Conservation (phyloP, 2,329 filamentous ascomycete genomes). For the Diaporthe ilicicola region DNA sequence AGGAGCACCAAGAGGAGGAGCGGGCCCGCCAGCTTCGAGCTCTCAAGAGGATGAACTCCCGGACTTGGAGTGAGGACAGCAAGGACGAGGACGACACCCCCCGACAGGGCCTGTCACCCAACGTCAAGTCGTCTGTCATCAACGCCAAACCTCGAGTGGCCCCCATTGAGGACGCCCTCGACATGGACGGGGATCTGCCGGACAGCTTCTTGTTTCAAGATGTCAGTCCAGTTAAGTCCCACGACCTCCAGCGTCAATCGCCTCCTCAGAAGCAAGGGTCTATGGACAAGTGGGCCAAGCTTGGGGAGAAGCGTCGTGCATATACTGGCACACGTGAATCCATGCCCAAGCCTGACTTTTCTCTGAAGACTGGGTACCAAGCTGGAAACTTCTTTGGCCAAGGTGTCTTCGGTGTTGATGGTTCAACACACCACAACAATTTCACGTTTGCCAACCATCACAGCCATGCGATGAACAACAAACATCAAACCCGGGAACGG, state of each 20-base stretch:
- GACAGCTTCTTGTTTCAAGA: constrained; percentile 81
- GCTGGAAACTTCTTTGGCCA: constrained; percentile 50
- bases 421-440: constrained; percentile 38
- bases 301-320: constrained; percentile 84
- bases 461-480: constrained; percentile 45
- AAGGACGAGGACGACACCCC: constrained; percentile 58
- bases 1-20: constrained; percentile 75
- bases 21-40: constrained; percentile 65
- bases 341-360: constrained; percentile 52
- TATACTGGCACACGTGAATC: constrained; percentile 60
- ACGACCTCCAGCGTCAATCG: constrained; percentile 58
- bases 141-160: constrained; percentile 50
- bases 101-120: constrained; percentile 51
- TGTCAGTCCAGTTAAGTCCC: constrained; percentile 51
- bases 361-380: constrained; percentile 56
- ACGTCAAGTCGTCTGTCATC: constrained; percentile 48
- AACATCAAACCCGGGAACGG: constrained; percentile 53
- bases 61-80: constrained; percentile 83
- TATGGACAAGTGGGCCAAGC: constrained; percentile 87
- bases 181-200: constrained; percentile 71
- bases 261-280: constrained; percentile 69
- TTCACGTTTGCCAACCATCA: constrained; percentile 35
- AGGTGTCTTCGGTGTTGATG: constrained; percentile 58
- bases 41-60: constrained; percentile 74
- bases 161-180: constrained; percentile 49